Evolutionary conservation across 306 rosid species (phyloP).

Genomic region (Medicago truncatula): DNA sequence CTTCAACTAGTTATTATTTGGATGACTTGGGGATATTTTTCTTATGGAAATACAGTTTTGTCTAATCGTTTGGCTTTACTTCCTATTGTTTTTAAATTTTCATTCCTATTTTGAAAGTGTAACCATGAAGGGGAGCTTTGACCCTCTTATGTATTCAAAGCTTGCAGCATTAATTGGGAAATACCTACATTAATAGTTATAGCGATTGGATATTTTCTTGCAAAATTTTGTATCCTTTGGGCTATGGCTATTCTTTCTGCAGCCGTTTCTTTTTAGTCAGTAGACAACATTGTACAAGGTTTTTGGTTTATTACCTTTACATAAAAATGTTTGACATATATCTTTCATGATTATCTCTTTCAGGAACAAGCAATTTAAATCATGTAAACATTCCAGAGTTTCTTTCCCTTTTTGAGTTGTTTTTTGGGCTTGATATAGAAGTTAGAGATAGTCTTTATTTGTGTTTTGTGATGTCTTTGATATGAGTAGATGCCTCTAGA

Average conservation of each 20-base stretch:
- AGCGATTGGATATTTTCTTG: conserved; percentile 13
- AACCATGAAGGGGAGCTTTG: background rate
- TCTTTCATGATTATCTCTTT: conserved; percentile 31
- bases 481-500: conserved; percentile 18
- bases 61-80: conserved; percentile 11
- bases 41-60: conserved; percentile 28
- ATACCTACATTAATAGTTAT: conserved; percentile 1
- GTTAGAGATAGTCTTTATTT: background rate
- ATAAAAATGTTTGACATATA: background rate
- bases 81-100: conserved; percentile 14
- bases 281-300: background rate
- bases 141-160: conserved; percentile 16
- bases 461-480: background rate
- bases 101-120: conserved; percentile 7
- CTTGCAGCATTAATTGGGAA: conserved; percentile 15
- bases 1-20: conserved; percentile 27
- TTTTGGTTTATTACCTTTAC: background rate
- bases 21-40: conserved; percentile 12
- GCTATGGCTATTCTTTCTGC: conserved; percentile 13
- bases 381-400: conserved; percentile 5
- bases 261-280: background rate
- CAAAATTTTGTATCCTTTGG: conserved; percentile 1
- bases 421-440: background rate
- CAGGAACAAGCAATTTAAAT: conserved; percentile 1
- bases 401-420: background rate